Evolutionary conservation across 1,139 yeast genomes (phyloP), one percentile per base, ranked within the genome.

Genomic region (Debaryomyces sp.): DNA sequence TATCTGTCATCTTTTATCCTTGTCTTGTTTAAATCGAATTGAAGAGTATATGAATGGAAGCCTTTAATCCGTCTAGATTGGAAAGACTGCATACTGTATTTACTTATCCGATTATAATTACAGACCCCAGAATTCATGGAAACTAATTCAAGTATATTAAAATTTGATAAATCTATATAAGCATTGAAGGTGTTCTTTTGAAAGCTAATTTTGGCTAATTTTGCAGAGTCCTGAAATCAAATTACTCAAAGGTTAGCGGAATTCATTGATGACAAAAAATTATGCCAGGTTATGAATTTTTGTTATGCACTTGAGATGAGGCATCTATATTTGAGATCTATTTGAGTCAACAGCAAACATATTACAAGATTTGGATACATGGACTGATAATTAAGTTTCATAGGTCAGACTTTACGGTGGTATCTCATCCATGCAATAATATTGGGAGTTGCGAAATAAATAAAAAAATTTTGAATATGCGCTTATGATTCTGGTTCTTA

Each of bases 1-100:
- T 56, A 45, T 55, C 59, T 26, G 44, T 13, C 49, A 43, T 43
- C 4, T 34, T 42, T 15, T 43, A 15, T 13, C 8, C 22, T 15
- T 26, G 24, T 18, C 23, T 29, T 39, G 13, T 24, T 10, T 23
- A 12, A 15, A 29, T 17, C n/a, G 1, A 12, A 1, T 18, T 26
- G 23, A 9, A 17, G n/a, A 13, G 10, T 18, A 35, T 21, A 6
- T 10, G 24, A 35, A 9, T 13, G 13, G 26, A n/a, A 35, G 15
- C 21, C 21, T 35, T 35, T 18, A 35, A 10, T 2, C 21, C 8
- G 15, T 17, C 10, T 12, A n/a, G 35, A 32, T 8, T 22, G 17
- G 18, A 24, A 13, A 26, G 1, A 8, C 21, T 32, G 12, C 35
- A 17, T 27, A 6, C 6, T 7, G 30, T 27, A 27, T 12, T 27